phyloP scores from a whole-genome alignment of 2,329 filamentous ascomycete species.

The Aspergillus sp. region DNA sequence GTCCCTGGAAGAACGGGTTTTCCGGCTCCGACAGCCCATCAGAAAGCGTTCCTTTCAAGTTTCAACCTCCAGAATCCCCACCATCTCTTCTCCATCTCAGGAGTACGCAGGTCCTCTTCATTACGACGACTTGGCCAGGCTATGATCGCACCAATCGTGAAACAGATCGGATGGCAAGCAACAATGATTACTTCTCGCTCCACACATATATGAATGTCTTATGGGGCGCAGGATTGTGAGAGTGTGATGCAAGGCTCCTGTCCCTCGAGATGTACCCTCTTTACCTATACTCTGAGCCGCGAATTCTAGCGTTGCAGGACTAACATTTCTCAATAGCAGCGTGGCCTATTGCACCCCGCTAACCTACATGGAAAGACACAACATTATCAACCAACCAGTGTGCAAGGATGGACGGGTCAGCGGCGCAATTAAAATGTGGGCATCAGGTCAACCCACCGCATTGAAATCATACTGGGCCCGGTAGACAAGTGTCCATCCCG shows the following conservation, averaged over 20 bases:
- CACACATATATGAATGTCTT: constrained; percentile 10
- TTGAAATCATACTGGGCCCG: constrained; percentile 7
- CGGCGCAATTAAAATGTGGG: not conserved
- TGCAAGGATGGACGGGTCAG: not conserved
- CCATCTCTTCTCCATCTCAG: not conserved
- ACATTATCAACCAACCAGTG: not conserved
- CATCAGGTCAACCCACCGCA: not conserved
- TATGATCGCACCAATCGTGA: not conserved
- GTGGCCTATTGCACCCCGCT: not conserved
- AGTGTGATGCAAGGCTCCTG: not conserved
- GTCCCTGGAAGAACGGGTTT: not conserved
- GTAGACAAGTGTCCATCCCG: constrained; percentile 16
- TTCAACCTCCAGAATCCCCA: not conserved
- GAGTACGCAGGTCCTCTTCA: not conserved
- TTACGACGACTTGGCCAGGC: not conserved
- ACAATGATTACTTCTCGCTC: constrained; percentile 3
- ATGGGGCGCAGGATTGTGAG: not conserved
- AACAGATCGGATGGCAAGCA: not conserved
- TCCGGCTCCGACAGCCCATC: constrained; percentile 12
- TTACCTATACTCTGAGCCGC: not conserved
- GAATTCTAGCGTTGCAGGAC: not conserved
- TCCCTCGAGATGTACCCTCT: not conserved
- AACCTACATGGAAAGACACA: not conserved
- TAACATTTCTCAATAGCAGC: not conserved
- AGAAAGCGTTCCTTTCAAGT: not conserved